Conservation (phyloP, 2,329 filamentous ascomycete species). For the Cytospora paraplurivora region DNA sequence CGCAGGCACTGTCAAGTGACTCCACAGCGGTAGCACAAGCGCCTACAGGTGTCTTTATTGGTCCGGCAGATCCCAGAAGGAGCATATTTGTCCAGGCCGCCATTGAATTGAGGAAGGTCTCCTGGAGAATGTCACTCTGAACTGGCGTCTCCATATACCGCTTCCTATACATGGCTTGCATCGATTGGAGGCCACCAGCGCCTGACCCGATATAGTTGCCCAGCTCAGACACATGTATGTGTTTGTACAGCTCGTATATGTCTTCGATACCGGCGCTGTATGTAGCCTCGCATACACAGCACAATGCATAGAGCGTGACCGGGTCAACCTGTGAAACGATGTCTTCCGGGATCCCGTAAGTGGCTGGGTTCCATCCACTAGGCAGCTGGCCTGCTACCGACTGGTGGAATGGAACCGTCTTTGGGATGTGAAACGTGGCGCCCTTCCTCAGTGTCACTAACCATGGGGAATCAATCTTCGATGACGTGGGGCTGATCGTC, state of each 20-base stretch:
- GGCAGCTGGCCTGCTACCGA: conserved; percentile 41
- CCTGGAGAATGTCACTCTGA: conserved; percentile 40
- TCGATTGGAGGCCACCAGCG: conserved; percentile 35
- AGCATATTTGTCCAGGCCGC: conserved; percentile 47
- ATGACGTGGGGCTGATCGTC: conserved; percentile 30
- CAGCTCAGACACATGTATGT: conserved; percentile 42
- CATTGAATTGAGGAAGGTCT: conserved; percentile 41
- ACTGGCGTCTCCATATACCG: conserved; percentile 37
- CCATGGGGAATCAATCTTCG: conserved; percentile 28
- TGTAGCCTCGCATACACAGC: conserved; percentile 39
- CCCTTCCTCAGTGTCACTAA: conserved; percentile 36
- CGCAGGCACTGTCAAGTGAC: conserved; percentile 40
- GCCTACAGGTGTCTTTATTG: conserved; percentile 42
- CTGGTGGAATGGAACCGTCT: conserved; percentile 34
- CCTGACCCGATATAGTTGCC: conserved; percentile 40
- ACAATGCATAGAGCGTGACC: conserved; percentile 38
- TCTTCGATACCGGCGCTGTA: conserved; percentile 38
- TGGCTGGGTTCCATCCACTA: conserved; percentile 38
- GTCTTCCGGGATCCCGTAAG: conserved; percentile 42
- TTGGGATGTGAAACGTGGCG: conserved; percentile 39
- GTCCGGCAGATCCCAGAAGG: conserved; percentile 39
- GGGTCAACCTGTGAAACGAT: conserved; percentile 41
- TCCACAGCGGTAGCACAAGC: conserved; percentile 44
- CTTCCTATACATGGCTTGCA: conserved; percentile 37
- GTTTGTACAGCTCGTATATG: conserved; percentile 38